Evolutionary conservation across 1,284 basidiomycete species (phyloP).

Genomic region (Meripilus lineatus): DNA sequence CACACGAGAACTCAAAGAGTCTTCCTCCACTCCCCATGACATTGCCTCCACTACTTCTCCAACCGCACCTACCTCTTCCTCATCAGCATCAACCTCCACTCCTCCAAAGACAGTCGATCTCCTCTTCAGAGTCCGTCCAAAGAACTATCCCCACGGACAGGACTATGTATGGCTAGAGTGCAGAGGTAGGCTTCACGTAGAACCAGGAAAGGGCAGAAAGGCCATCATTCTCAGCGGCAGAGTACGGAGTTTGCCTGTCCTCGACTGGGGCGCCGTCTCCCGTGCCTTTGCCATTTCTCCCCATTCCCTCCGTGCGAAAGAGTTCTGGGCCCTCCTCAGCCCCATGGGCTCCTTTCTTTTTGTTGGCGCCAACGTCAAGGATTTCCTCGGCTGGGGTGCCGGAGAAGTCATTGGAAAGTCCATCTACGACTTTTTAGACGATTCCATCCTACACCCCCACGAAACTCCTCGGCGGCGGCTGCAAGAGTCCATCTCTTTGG

Average conservation of each 20-base stretch:
- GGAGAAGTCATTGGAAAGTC: constrained; percentile 68
- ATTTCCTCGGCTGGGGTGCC: constrained; percentile 63
- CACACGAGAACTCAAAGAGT: constrained; percentile 90
- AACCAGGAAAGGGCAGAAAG: constrained; percentile 87
- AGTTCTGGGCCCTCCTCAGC: constrained; percentile 60
- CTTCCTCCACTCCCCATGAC: constrained; percentile 28
- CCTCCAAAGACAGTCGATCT: constrained; percentile 56
- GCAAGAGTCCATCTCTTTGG: background rate
- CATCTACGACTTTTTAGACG: constrained; percentile 47
- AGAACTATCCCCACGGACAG: constrained; percentile 34
- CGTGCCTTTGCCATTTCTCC: constrained; percentile 41
- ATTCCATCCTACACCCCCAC: background rate
- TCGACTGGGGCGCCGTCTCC: constrained; percentile 57
- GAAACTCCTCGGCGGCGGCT: background rate
- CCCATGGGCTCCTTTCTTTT: constrained; percentile 47
- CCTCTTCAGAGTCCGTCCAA: constrained; percentile 71
- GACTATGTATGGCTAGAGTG: constrained; percentile 85
- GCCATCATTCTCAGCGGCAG: constrained; percentile 82
- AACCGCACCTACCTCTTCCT: constrained; percentile 8
- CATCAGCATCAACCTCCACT: constrained; percentile 13
- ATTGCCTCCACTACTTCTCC: constrained; percentile 6
- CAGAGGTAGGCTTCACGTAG: constrained; percentile 79
- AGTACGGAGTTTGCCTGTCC: constrained; percentile 56
- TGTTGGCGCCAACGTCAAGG: constrained; percentile 43
- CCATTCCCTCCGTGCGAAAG: constrained; percentile 18